Conservation (phyloP, 805 yeast species). For the Nakazawaea populi region DNA sequence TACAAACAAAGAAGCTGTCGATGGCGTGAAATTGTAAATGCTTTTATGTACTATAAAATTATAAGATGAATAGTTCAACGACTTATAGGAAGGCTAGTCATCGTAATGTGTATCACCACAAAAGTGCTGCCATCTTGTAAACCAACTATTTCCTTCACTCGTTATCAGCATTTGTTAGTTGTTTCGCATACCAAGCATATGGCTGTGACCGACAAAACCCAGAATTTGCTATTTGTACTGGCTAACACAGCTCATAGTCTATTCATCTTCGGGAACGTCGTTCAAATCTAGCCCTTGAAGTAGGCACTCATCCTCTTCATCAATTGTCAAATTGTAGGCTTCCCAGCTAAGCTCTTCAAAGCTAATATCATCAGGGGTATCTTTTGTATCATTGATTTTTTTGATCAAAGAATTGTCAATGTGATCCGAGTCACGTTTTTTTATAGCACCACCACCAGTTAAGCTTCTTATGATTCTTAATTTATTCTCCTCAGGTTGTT, state of each 20-base stretch:
- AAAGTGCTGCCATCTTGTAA: too few species aligned
- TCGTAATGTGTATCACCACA: too few species aligned
- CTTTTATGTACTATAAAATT: too few species aligned
- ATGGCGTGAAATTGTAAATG: conserved; percentile 37
- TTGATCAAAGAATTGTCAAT: conserved; percentile 9
- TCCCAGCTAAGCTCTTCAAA: conserved; percentile 13
- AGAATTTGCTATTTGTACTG: too few species aligned
- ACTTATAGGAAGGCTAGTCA: too few species aligned
- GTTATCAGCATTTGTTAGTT: too few species aligned
- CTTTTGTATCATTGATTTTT: conserved; percentile 1
- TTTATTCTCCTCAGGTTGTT: conserved; percentile 40
- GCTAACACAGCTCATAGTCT: not conserved
- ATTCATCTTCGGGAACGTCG: not conserved
- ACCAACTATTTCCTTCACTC: too few species aligned
- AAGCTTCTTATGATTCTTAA: conserved; percentile 48
- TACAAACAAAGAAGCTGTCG: conserved; percentile 72
- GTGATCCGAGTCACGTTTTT: conserved; percentile 6
- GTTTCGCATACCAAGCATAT: too few species aligned
- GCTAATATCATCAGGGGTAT: not conserved
- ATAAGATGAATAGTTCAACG: too few species aligned
- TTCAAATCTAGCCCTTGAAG: conserved; percentile 26
- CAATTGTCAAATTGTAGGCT: conserved; percentile 11
- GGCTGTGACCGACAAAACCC: too few species aligned
- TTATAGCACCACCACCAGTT: conserved; percentile 50
- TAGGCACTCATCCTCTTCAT: conserved; percentile 11